Evolutionary conservation across 176 grass and related monocot genomes (phyloP).

Genomic region (Cocos nucifera): DNA sequence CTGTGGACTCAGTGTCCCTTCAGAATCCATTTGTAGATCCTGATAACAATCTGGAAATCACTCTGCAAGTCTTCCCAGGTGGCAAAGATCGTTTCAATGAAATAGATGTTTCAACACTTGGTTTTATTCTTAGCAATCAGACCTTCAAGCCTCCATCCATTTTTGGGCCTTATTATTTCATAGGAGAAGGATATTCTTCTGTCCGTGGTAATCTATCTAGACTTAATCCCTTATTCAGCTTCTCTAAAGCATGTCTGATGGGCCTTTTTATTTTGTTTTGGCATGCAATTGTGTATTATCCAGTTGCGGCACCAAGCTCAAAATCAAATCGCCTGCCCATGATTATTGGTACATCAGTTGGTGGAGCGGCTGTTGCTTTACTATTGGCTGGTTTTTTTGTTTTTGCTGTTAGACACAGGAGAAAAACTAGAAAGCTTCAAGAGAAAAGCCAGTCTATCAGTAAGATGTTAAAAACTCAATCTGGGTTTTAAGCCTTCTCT

Average conservation of each 20-base stretch:
- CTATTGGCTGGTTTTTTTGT: constrained; percentile 16
- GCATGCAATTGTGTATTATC: no score
- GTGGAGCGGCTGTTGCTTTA: constrained; percentile 32
- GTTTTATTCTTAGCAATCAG: constrained; percentile 63
- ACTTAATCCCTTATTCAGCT: no score
- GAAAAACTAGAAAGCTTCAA: constrained; percentile 20
- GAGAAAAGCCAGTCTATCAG: constrained; percentile 47
- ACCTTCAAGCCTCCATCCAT: constrained; percentile 29
- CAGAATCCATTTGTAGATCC: constrained; percentile 25
- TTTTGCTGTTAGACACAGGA: constrained; percentile 28
- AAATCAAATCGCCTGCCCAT: constrained; percentile 23
- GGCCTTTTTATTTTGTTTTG: no score
- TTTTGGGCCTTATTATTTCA: constrained; percentile 69
- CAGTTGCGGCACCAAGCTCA: neutral
- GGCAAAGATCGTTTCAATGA: constrained; percentile 32
- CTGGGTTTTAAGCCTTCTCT: no score
- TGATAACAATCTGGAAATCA: constrained; percentile 43
- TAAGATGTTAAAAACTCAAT: constrained; percentile 7
- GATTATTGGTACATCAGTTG: constrained; percentile 39
- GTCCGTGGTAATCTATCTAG: constrained; percentile 33
- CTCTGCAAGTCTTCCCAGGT: constrained; percentile 42
- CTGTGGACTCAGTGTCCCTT: constrained; percentile 47
- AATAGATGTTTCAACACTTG: constrained; percentile 30
- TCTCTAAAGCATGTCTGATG: no score
- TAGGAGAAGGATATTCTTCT: constrained; percentile 30